phyloP scores from a whole-genome alignment of 176 grass and related monocot genomes.

The Carex cristatella region DNA sequence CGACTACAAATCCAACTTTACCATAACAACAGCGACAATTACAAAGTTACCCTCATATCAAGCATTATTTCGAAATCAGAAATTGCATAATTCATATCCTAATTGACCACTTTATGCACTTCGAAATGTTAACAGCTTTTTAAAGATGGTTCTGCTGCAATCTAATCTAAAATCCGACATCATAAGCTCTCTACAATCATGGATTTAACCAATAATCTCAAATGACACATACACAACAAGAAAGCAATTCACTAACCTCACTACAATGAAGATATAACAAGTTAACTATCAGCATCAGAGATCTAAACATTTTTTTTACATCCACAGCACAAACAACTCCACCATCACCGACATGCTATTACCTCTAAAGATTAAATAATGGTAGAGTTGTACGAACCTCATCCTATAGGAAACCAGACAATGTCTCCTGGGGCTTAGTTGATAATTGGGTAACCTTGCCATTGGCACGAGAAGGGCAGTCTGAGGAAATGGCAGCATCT shows the following conservation, averaged over 20 bases:
- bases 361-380: neutral
- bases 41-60: neutral
- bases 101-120: slow-evolving; percentile 4
- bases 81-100: slow-evolving; percentile 5
- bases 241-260: slow-evolving; percentile 18
- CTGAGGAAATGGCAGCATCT: slow-evolving; percentile 20
- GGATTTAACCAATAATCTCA: slow-evolving; percentile 15
- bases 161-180: slow-evolving; percentile 19
- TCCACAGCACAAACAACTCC: neutral
- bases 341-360: neutral
- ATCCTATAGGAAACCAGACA: slow-evolving; percentile 27
- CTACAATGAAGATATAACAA: slow-evolving; percentile 13
- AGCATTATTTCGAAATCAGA: slow-evolving; percentile 5
- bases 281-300: slow-evolving; percentile 14
- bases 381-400: neutral
- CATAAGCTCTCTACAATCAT: slow-evolving; percentile 19
- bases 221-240: slow-evolving; percentile 19
- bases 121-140: neutral
- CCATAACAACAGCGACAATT: neutral
- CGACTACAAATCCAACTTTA: neutral
- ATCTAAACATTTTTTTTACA: slow-evolving; percentile 24
- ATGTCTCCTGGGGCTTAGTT: slow-evolving; percentile 35
- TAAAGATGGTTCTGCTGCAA: neutral
- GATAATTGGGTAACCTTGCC: slow-evolving; percentile 49
- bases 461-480: slow-evolving; percentile 35